A percentile compares a stretch with the other conserved stretches of the same genome.
phyloP scores from a whole-genome alignment of 192 early-diverging fungal genomes.

The Anaeromyces robustus region DNA sequence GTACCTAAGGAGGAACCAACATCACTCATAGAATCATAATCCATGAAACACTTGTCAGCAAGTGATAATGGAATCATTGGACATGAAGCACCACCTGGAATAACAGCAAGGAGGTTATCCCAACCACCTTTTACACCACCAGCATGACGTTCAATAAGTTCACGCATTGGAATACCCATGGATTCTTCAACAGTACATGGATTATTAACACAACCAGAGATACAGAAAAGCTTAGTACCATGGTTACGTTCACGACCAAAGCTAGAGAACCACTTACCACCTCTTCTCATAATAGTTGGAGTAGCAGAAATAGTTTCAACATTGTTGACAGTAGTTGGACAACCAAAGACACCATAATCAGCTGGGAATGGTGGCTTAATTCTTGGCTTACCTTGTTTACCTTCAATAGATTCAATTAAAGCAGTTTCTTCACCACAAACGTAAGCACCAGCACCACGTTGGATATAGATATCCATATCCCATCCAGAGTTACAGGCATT shows the following conservation, averaged over 20 bases:
- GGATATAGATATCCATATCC: conserved; percentile 94
- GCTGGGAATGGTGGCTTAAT: conserved; percentile 99
- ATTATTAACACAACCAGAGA: conserved; percentile 95
- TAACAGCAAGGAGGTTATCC: conserved; percentile 95
- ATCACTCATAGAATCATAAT: conserved; percentile 95
- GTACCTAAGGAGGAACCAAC: conserved; percentile 86
- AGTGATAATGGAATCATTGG: conserved; percentile 29
- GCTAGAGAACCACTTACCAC: conserved; percentile 83
- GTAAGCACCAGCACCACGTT: conserved; percentile 94
- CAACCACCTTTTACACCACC: conserved; percentile 95
- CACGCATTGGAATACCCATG: conserved; percentile 90
- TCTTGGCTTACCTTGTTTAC: conserved; percentile 96
- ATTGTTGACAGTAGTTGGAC: conserved; percentile 98
- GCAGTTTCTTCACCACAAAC: conserved; percentile 94
- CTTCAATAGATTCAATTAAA: conserved; percentile 55
- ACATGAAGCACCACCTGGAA: conserved; percentile 86
- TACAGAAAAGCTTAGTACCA: conserved; percentile 95
- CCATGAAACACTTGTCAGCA: conserved; percentile 85
- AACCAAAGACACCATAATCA: conserved; percentile 94
- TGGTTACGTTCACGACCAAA: conserved; percentile 85
- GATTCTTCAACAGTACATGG: conserved; percentile 97
- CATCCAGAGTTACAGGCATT: conserved; percentile 92
- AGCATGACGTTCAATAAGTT: conserved; percentile 87
- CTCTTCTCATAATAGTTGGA: conserved; percentile 81
- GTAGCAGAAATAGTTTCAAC: conserved; percentile 98